phyloP scores from a whole-genome alignment of 345 rosid genomes.

The Eutrema japonicum region DNA sequence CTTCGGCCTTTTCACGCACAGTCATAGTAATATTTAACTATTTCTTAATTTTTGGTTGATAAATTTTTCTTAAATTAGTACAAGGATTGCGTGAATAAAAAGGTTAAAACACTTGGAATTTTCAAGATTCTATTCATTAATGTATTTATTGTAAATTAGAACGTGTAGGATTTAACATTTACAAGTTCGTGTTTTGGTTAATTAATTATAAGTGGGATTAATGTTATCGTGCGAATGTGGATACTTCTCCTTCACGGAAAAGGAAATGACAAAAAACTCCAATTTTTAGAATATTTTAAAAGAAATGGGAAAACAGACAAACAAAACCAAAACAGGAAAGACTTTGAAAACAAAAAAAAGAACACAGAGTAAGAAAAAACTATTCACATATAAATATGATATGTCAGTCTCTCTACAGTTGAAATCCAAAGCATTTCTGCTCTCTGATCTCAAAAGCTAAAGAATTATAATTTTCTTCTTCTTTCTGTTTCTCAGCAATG shows the following conservation, averaged over 20 bases:
- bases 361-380: slow-evolving; percentile 6
- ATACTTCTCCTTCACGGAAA: slow-evolving; percentile 16
- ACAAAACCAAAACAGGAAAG: slow-evolving; percentile 27
- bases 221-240: slow-evolving; percentile 14
- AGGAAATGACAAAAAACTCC: neutral
- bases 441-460: neutral
- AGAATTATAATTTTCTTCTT: neutral
- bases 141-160: neutral
- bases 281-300: neutral
- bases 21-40: neutral
- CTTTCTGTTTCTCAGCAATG: slow-evolving; percentile 12
- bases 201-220: neutral
- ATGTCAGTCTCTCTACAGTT: slow-evolving; percentile 5
- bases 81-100: neutral
- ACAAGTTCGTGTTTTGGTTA: neutral
- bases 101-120: neutral
- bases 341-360: slow-evolving; percentile 1
- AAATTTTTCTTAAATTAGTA: too few species aligned
- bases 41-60: too few species aligned
- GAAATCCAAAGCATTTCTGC: neutral
- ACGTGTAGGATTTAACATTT: neutral
- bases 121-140: neutral
- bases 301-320: slow-evolving; percentile 23
- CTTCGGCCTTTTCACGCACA: neutral
- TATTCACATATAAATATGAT: neutral